phyloP scores from a whole-genome alignment of 2,329 filamentous ascomycete species.

The Diaporthe eres region DNA sequence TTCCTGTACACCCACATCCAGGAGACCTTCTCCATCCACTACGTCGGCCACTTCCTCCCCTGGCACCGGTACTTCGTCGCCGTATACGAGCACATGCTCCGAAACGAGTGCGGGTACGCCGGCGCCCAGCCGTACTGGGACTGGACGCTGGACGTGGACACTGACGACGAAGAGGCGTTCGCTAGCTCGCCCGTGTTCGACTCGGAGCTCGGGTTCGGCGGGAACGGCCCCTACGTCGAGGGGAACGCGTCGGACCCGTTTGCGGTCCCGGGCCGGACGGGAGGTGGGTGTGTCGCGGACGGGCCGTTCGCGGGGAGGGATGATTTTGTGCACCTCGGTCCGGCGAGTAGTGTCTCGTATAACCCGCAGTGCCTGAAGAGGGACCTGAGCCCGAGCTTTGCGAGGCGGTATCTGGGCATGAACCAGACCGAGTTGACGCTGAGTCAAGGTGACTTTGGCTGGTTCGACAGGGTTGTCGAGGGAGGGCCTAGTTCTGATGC shows the following conservation, averaged over 20 bases:
- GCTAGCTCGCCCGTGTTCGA: not conserved
- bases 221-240: conserved; percentile 49
- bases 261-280: not conserved
- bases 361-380: not conserved
- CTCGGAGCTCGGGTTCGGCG: not conserved
- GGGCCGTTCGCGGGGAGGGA: not conserved
- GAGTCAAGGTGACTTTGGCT: not conserved
- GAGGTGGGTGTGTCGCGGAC: not conserved
- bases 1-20: not conserved
- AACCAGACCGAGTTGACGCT: not conserved
- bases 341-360: not conserved
- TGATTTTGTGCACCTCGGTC: not conserved
- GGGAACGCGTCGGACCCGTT: conserved; percentile 40
- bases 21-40: not conserved
- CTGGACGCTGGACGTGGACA: conserved; percentile 46
- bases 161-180: not conserved
- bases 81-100: conserved; percentile 50
- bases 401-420: not conserved
- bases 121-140: conserved; percentile 46
- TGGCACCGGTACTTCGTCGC: conserved; percentile 51
- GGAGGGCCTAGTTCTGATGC: not conserved
- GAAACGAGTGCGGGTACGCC: conserved; percentile 52
- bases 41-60: conserved; percentile 43
- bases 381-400: not conserved
- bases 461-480: not conserved